Evolutionary conservation across 805 yeast species (phyloP), one percentile per base, ranked within the genome.

Genomic region (Komagataella kurtzmanii): DNA sequence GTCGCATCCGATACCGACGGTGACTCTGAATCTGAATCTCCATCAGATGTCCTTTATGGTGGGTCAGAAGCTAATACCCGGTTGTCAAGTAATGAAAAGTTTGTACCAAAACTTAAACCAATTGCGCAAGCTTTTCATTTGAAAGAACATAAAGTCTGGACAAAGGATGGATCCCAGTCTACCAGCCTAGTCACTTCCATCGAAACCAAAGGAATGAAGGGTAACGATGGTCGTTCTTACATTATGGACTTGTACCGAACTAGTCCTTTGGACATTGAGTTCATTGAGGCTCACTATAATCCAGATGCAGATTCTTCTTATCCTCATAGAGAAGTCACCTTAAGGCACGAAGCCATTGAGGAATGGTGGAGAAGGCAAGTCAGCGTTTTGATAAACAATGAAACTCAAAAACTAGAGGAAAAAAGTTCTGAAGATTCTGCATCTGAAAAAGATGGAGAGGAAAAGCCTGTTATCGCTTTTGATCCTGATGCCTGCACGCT

Each of bases 261-360:
- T 14, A 78, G 95, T 14, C 98, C 97, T 44, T 70, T 85, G 50
- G 99, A 91, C 68, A 74, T 89, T 53, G 79, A 75, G 54, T 90
- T 90, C 61, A 75, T 79, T 51, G 90, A 84, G 53, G 66, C 70
- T n/a, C 60, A 81, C 62, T 77, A 57, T 57, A 75, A 72, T 55
- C 65, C 67, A 14, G 68, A 65, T 2, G 55, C 64, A 5, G 73
- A 65, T n/a, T 64, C 65, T n/a, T 72, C 79, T 8, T 90, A 89
- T 63, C 96, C 97, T 17, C 97, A 88, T 62, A 77, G 79, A 56
- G 87, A 88, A 66, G 74, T 85, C 12, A 76, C 85, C 23, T 61
- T 91, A 47, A 82, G 98, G 69, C 81, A 81, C 56, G 98, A 91
- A 68, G 93, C 96, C 17, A 80, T 91, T 49, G 91, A 83, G 58